Evolutionary conservation across 805 yeast genomes (phyloP), one percentile per base, ranked within the genome.

Genomic region (Candida parachauliodes): DNA sequence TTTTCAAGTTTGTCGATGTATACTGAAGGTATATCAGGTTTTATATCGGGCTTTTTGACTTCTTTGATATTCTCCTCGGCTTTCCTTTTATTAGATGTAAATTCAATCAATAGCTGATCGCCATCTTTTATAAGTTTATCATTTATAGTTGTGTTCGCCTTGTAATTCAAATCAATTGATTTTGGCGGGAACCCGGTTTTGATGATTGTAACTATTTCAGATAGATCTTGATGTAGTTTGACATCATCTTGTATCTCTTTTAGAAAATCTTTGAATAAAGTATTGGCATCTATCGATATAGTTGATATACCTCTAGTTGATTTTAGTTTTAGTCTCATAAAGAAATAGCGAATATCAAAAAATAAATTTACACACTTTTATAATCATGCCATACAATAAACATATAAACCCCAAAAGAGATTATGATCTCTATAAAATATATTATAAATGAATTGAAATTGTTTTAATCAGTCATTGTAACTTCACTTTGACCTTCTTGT

Each of bases 131-230:
- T 60, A 0, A 81, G 81, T 5, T 70, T 44, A 2, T 65, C 73
- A 2, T 45, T 51, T 9, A 78, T 44, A 8, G 49, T 40, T 40
- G 40, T 10, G 34, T 26, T 8, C 2, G 40, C 43, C 17, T 54
- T 54, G 4, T 44, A 41, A 4, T 39, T 17, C 6, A 68, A 41
- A 18, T 61, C 64, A 2, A 81, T 39, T 1, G 57, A 44, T 41
- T 64, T 72, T 1, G 85, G 85, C 1, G 89, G 91, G 50, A 72
- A 82, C 2, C 89, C 88, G 32, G 48, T 57, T 42, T 73, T 72
- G 36, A 81, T 53, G 8, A 43, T 37, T 4, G 24, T 15, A 2
- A 56, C 40, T 14, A 24, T 21, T 37, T 39, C 41, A 6, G 32
- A 20, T 2, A 21, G 3, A 18, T 33, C 32, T 11, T 11, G n/a